Evolutionary conservation across 192 early-diverging fungal species (phyloP), one percentile per base, ranked within the genome.

Genomic region (Rhizoclosmatium globosum): DNA sequence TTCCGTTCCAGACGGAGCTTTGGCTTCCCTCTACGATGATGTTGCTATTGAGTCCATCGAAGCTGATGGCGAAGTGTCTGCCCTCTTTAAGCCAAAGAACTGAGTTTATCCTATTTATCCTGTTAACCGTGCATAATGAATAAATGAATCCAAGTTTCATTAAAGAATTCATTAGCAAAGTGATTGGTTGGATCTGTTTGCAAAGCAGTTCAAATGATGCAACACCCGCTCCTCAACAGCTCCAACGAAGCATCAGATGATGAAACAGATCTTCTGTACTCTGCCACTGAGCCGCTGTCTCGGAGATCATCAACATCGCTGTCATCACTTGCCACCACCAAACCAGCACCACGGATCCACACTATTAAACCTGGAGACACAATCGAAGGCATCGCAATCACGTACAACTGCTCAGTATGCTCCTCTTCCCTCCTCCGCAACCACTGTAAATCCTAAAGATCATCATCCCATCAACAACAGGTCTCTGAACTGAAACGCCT

Each of bases 51-150:
- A 92, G 60, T 81, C 83, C 56, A 82, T 92, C 64, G 91, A 92
- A 82, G 76, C 85, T 9, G 91, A 92, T 73, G 91, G 91, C 42
- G 58, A 84, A 45, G 91, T 91, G 48, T 77, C 86, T 59, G 64
- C 83, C 1, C 38, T 71, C 21, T 71, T 71, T 41, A 71, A 71
- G 69, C 39, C 69, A 23, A 71, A 71, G 69, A 62, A 62, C 60
- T 62, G 60, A 62, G 50, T 53, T 53, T 7, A 53, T 31, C 53
- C 19, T 9, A 56, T 56, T 56, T 56, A 39, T 62, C 4, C 60
- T 62, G 60, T 7, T 19, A 62, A 62, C 50, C 6, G 17, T 53
- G 50, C 50, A 53, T 53, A 17, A 53, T 13, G 17, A 13, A 13
- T 13, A 53, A 53, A 53, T 53, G 17, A 53, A 53, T 53, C 50